phyloP scores from a whole-genome alignment of 2,329 filamentous ascomycete genomes.

The Trichoderma oligosporum region DNA sequence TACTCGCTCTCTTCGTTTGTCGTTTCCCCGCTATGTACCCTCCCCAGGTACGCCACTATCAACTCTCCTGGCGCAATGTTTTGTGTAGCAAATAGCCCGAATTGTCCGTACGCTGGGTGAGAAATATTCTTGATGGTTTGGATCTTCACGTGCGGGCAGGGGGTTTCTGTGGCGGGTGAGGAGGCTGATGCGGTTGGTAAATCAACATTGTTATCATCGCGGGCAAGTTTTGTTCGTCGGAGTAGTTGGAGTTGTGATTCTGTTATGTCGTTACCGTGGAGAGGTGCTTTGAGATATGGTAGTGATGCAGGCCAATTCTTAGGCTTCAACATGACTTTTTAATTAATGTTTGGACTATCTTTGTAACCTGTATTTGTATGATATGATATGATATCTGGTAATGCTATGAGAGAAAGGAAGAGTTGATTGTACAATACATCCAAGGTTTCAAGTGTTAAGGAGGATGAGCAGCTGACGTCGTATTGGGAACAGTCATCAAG shows the following conservation, averaged over 20 bases:
- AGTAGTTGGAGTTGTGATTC: constrained; percentile 40
- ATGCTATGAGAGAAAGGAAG: too few species aligned
- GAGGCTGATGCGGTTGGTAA: constrained; percentile 25
- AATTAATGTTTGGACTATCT: too few species aligned
- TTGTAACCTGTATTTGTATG: too few species aligned
- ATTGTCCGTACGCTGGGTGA: constrained; percentile 58
- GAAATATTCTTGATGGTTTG: constrained; percentile 45
- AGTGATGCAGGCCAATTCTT: constrained; percentile 56
- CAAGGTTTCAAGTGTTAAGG: too few species aligned
- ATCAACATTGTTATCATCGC: background rate
- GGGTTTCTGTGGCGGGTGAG: constrained; percentile 37
- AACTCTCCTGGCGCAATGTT: constrained; percentile 52
- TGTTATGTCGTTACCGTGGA: constrained; percentile 45
- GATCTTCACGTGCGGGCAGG: constrained; percentile 52
- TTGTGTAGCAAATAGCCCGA: constrained; percentile 56
- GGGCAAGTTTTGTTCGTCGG: constrained; percentile 30
- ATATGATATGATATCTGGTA: too few species aligned
- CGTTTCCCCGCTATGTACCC: constrained; percentile 45
- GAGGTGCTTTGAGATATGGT: constrained; percentile 50
- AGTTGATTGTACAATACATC: too few species aligned
- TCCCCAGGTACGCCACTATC: constrained; percentile 59
- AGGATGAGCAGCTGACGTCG: too few species aligned
- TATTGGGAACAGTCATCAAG: background rate
- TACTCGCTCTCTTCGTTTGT: constrained; percentile 47
- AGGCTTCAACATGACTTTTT: constrained; percentile 37